Conservation (phyloP, 2,329 filamentous ascomycete species). For the Coniochaeta hoffmannii region DNA sequence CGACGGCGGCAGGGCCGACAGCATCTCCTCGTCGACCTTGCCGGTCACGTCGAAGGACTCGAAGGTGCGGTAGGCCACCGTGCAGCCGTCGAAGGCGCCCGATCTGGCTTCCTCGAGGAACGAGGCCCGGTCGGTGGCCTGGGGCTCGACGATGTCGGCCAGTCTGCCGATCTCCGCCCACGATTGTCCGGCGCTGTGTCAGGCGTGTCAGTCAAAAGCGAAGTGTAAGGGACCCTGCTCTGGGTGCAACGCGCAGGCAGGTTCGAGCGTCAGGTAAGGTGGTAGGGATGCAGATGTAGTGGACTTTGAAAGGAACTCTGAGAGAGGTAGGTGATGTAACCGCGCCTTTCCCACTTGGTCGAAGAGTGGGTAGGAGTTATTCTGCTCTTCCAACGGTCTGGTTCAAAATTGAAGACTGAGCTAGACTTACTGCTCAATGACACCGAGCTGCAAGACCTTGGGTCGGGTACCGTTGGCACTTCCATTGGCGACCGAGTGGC, state of each 20-base stretch:
- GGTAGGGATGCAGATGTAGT: too few relatives aligned
- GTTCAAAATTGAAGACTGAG: neutral
- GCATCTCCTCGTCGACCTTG: conserved; percentile 61
- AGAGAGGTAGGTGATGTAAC: too few relatives aligned
- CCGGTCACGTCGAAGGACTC: conserved; percentile 58
- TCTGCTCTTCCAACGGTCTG: neutral
- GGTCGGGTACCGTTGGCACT: conserved; percentile 20
- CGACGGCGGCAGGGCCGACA: conserved; percentile 46
- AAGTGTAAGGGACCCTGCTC: too few relatives aligned
- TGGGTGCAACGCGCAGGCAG: too few relatives aligned
- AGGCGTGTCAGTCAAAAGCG: neutral
- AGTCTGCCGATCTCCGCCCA: conserved; percentile 56
- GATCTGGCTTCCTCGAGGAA: conserved; percentile 63
- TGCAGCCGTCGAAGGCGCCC: conserved; percentile 58
- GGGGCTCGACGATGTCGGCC: conserved; percentile 58
- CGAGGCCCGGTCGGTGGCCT: conserved; percentile 52
- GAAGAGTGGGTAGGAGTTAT: neutral
- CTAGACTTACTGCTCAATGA: conserved; percentile 52
- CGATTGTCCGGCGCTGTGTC: conserved; percentile 51
- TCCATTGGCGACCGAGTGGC: neutral
- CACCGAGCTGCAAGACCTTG: conserved; percentile 56
- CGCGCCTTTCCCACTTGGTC: too few relatives aligned
- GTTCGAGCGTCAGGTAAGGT: too few relatives aligned
- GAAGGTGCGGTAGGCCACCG: conserved; percentile 66
- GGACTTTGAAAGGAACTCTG: too few relatives aligned